Evolutionary conservation across 1,284 basidiomycete species (phyloP), one percentile per base, ranked within the genome.

Genomic region (Neonothopanus nambi): DNA sequence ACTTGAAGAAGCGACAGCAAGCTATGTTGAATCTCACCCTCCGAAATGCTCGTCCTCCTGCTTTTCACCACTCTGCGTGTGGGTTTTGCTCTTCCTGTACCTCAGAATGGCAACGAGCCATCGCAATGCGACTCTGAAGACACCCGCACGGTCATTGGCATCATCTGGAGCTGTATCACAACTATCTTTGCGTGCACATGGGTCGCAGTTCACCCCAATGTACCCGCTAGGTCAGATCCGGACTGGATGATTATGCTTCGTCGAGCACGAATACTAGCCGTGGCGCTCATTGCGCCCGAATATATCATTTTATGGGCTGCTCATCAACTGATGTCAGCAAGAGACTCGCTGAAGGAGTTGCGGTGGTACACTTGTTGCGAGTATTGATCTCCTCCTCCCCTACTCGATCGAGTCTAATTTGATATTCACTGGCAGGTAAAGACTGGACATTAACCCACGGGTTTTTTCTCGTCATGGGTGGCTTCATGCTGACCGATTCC

Each of bases 121-220:
- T 28, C 26, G 26, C 26, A 28, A 28, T 5, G 11, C 11, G 26
- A 28, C 11, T 28, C 26, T 28, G 5, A 5, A 28, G 26, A 28
- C 26, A 44, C 51, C 17, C 43, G 51, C 13, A 37, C 51, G 18
- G 51, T 49, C 8, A 13, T 20, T 26, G 46, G 39, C 6, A 53
- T 53, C 28, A 26, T 53, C 3, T 53, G 45, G 45, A 41, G 52
- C 26, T 53, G 45, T 23, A 15, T 48, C 26, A 48, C 46, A 6
- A 53, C 52, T 5, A 36, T 53, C 23, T 53, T 53, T 37, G 52
- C 52, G 11, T 53, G 52, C 28, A 53, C 52, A 15, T 53, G 52
- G 52, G 26, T 48, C 15, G 42, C 51, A 9, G 43, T 52, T 23
- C 51, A 52, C 11, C 51, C 51, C 9, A 53, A 53, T 23, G 11